Base-by-base conservation (phyloP, 202 grass and related monocot species). In the Miscanthus sacchariflorus region DNA sequence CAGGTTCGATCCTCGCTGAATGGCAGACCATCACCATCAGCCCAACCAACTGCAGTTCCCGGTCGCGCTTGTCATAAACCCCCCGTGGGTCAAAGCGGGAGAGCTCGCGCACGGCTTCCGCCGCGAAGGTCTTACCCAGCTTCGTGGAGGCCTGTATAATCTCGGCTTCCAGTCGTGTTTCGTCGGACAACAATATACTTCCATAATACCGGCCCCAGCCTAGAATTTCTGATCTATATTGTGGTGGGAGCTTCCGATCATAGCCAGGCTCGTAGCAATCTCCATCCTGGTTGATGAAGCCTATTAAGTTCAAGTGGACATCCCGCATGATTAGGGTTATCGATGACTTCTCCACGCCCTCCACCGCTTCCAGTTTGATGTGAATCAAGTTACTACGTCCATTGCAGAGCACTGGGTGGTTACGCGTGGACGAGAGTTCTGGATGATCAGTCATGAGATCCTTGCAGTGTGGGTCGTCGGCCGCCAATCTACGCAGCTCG, bases 1-100 rank as follows among this genome's bases (percentile, higher is more conserved):
- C 49, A 52, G 24, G 63, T 11, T 30, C 11, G 2, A 27, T 8
- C 23, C 9, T 66, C 3, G 9, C 63, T 12, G 63, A 66, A 24
- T 66, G 24, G 63, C 63, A 12, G 9, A 66, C 23, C 63, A 66
- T 66, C 10, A 66, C 8, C 24, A 66, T 12, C 2, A 66, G 24
- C 5, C 63, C 24, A 24, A 28, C 10, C n/a, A n/a, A n/a, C n/a
- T n/a, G n/a, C 63, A 66, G 11, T 6, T 4, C 5, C 39, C 39
- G 39, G 4, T 40, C 7, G 2, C 15, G 7, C 7, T 8, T 0
- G 42, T 7, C 7, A 1, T 43, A 3, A 40, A 4, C 13, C 44
- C 9, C 10, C 1, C 12, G 0, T 25, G 1, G 0, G 1, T 8
- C 10, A 1, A 9, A 64, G n/a, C 61, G 0, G 1, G 61, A 64